Conservation (phyloP, 2,329 filamentous ascomycete genomes). For the Aspergillus uvarum region DNA sequence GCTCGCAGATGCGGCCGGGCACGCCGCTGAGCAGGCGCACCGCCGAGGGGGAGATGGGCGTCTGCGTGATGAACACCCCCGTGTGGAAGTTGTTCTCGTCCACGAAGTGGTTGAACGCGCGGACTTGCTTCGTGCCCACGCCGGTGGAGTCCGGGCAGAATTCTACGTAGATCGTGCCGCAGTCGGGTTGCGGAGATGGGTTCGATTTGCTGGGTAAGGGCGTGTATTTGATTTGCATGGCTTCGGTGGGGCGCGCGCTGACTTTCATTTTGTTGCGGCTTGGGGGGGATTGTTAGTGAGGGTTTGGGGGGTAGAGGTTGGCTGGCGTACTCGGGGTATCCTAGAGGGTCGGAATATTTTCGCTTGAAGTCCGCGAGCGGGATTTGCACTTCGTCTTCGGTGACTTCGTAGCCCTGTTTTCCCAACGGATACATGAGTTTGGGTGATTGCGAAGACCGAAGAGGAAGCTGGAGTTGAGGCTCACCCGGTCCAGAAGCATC, state of each 20-base stretch:
- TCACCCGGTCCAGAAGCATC: conserved; percentile 88
- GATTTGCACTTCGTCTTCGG: conserved; percentile 85
- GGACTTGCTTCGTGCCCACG: conserved; percentile 90
- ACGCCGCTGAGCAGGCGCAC: conserved; percentile 81
- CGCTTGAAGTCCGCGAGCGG: conserved; percentile 76
- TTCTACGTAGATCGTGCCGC: conserved; percentile 89
- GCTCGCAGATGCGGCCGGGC: conserved; percentile 79
- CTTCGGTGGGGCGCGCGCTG: conserved; percentile 77
- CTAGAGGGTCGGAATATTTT: conserved; percentile 70
- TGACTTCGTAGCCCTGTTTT: conserved; percentile 82
- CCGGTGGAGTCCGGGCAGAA: conserved; percentile 73
- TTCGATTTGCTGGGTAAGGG: conserved; percentile 67
- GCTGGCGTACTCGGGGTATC: conserved; percentile 68
- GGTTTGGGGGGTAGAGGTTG: conserved; percentile 11
- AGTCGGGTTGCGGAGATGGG: conserved; percentile 69
- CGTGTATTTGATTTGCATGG: conserved; percentile 83
- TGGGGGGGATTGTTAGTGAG: background rate
- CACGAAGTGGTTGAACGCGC: conserved; percentile 81
- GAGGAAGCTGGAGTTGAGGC: no score
- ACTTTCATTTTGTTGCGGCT: conserved; percentile 85
- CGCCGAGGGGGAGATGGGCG: conserved; percentile 78
- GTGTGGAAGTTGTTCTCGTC: conserved; percentile 78
- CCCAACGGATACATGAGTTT: background rate
- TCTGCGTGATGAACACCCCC: conserved; percentile 85
- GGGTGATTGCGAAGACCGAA: no score